Evolutionary conservation across 228 moss, liverwort and hornwort genomes (phyloP), one percentile per base, ranked within the genome.

Genomic region (Sphagnum fallax): DNA sequence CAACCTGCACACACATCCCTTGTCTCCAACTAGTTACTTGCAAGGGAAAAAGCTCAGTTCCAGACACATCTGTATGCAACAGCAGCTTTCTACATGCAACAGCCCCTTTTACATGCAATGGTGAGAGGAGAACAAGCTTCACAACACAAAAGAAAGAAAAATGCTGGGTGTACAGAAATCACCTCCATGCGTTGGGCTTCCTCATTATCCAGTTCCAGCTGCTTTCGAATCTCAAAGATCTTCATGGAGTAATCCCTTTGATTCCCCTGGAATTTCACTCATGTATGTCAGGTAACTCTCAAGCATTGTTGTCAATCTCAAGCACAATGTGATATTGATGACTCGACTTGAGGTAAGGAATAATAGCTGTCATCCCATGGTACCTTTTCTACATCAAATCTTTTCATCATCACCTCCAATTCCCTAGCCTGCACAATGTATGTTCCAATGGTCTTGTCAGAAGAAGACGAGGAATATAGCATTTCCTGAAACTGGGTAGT

Each of bases 131-230:
- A 32, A 32, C 32, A 32, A 32, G 32, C 32, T 32, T 2, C 32
- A 32, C 32, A 32, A 32, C 32, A 32, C 32, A 32, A 32, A 32
- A 47, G 47, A 65, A 6, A 5, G 14, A 6, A 47, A 49, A 49
- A 65, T 49, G 6, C 49, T 65, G 6, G 5, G 5, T 12, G 18
- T 11, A 10, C 6, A 53, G 52, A 68, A 49, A 53, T 64, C 51
- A 93, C 93, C 93, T 93, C 81, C 78, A 93, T 75, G 67, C 83
- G 92, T 52, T 89, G 84, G 16, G 87, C 93, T 89, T 98, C 93
- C 65, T 89, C 93, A 50, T 83, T 78, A 72, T 98, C 93, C 50
- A 98, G 72, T 65, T 84, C 63, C 49, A 98, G 93, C 78, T 93
- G 98, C 73, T 87, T 85, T 51, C 87, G 89, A 61, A 93, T 84